phyloP scores from a whole-genome alignment of 441 rosid genomes.

The Syzygium malaccense region DNA sequence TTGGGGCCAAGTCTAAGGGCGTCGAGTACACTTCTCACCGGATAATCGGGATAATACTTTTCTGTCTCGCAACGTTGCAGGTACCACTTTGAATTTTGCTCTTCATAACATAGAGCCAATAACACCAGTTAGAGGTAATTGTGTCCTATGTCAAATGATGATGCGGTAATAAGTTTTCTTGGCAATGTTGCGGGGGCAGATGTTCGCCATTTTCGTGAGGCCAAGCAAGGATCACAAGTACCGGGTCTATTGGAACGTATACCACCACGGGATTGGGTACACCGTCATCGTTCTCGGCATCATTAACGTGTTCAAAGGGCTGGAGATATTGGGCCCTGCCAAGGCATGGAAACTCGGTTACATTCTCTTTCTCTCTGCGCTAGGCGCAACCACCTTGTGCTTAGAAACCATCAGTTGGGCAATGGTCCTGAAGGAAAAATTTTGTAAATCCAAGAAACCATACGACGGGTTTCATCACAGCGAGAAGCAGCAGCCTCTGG shows the following conservation, averaged over 20 bases:
- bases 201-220: conserved; percentile 3
- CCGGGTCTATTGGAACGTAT: background rate
- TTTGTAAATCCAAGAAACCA: background rate
- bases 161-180: background rate
- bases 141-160: background rate
- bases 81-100: background rate
- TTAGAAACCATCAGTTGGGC: background rate
- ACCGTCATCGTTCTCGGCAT: background rate
- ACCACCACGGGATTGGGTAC: conserved; percentile 5
- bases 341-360: background rate
- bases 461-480: background rate
- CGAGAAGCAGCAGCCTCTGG: background rate
- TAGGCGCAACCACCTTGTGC: background rate
- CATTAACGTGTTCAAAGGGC: conserved; percentile 6
- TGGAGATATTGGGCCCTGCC: background rate
- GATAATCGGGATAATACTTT: background rate
- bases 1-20: background rate
- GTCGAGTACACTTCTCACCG: background rate
- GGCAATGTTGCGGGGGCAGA: background rate
- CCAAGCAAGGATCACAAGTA: conserved; percentile 3
- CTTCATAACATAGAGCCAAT: background rate
- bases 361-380: background rate
- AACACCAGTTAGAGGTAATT: background rate
- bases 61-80: background rate
- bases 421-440: background rate